Conservation (phyloP, 1,139 yeast species). For the Suhomyces maxii region DNA sequence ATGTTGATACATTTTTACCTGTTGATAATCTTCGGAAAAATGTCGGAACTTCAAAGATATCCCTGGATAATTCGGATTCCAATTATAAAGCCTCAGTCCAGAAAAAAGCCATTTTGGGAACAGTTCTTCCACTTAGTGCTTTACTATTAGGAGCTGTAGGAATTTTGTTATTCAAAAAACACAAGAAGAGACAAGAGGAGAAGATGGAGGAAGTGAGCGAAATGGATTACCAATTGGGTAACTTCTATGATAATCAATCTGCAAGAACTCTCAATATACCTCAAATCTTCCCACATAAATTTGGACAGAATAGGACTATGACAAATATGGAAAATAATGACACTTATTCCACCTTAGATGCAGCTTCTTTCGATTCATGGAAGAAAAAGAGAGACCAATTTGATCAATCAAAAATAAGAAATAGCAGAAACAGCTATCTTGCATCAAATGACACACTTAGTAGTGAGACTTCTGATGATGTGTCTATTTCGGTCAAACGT, state of each 20-base stretch:
- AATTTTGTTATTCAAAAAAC: slow-evolving; percentile 22
- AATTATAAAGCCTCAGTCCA: slow-evolving; percentile 13
- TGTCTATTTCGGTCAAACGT: slow-evolving; percentile 1
- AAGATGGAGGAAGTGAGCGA: slow-evolving; percentile 25
- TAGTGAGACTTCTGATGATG: slow-evolving; percentile 9
- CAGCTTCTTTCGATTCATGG: slow-evolving; percentile 47
- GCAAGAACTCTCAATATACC: slow-evolving; percentile 5
- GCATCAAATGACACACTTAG: slow-evolving; percentile 34
- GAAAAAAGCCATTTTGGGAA: slow-evolving; percentile 37
- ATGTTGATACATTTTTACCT: slow-evolving; percentile 22
- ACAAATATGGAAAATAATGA: slow-evolving; percentile 29
- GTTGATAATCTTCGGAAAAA: slow-evolving; percentile 22
- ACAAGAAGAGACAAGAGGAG: slow-evolving; percentile 15
- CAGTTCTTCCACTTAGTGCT: slow-evolving; percentile 34
- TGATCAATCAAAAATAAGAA: slow-evolving; percentile 28
- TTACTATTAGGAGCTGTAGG: slow-evolving; percentile 19
- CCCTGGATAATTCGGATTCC: neutral
- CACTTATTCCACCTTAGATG: slow-evolving; percentile 37
- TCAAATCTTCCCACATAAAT: slow-evolving; percentile 5
- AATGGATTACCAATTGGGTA: slow-evolving; percentile 38
- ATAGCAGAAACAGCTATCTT: slow-evolving; percentile 26
- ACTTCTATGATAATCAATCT: slow-evolving; percentile 20
- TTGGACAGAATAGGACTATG: slow-evolving; percentile 1
- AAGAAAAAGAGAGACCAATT: slow-evolving; percentile 50
- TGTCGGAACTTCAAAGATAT: neutral